These are phyloP conservation scores for Ceratobasidium sp. DNA, from an alignment of 1,284 basidiomycete genomes.

Conservation along the genomic window DNA sequence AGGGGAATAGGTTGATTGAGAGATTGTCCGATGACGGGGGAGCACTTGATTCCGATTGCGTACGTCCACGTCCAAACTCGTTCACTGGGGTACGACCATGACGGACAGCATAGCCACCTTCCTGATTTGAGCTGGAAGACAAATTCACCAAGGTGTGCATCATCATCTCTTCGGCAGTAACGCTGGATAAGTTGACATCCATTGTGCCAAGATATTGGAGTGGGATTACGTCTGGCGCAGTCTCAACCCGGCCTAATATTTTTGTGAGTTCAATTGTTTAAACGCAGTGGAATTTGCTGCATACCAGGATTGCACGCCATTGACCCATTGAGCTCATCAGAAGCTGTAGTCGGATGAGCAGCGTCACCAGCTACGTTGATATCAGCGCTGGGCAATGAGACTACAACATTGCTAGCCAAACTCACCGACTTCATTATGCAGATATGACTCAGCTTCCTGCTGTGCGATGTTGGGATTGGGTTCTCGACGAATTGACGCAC, in stretches of 20 bases:
- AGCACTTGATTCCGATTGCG: too few species aligned
- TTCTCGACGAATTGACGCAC: constrained; percentile 7
- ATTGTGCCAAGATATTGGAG: constrained; percentile 27
- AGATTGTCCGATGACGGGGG: too few species aligned
- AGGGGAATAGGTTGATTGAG: constrained; percentile 53
- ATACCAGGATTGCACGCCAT: too few species aligned
- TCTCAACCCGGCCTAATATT: too few species aligned
- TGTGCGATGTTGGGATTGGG: not conserved
- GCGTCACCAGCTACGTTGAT: too few species aligned
- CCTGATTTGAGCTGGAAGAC: not conserved
- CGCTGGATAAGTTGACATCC: constrained; percentile 32
- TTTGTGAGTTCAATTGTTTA: too few species aligned
- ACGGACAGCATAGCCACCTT: constrained; percentile 43
- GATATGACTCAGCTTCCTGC: constrained; percentile 23
- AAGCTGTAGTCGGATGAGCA: too few species aligned
- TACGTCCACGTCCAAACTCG: constrained; percentile 2
- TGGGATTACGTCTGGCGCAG: constrained; percentile 10
- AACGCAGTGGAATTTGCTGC: too few species aligned
- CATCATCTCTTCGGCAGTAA: constrained; percentile 28
- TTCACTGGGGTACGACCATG: constrained; percentile 40
- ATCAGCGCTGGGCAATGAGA: too few species aligned
- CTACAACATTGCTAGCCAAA: too few species aligned
- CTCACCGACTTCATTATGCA: not conserved
- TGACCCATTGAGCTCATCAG: too few species aligned
- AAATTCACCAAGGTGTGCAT: not conserved